phyloP scores from a whole-genome alignment of 2,329 filamentous ascomycete genomes.

The Colletotrichum horii region DNA sequence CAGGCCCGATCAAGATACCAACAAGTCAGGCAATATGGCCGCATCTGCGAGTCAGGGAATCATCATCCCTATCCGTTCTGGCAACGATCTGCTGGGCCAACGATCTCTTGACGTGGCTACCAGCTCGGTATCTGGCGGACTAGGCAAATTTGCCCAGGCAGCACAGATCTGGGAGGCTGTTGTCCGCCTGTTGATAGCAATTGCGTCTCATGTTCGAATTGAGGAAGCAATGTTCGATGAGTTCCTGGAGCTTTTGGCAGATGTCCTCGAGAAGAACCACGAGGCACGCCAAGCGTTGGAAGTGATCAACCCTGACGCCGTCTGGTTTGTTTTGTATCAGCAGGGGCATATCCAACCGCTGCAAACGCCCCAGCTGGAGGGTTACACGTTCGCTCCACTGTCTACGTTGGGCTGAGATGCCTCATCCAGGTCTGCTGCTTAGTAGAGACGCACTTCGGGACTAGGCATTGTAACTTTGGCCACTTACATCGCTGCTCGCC shows the following conservation, averaged over 20 bases:
- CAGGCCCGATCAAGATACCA: background rate
- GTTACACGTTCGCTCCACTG: conserved; percentile 39
- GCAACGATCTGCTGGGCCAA: conserved; percentile 26
- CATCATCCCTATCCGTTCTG: conserved; percentile 30
- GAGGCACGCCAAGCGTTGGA: conserved; percentile 65
- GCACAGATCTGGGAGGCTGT: conserved; percentile 70
- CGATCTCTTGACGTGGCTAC: conserved; percentile 2
- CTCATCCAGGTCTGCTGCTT: background rate
- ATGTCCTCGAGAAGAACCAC: conserved; percentile 49
- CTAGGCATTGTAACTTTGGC: background rate
- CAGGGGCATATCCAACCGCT: conserved; percentile 42
- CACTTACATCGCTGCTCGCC: background rate
- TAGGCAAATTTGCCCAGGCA: conserved; percentile 66
- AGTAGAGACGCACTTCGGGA: background rate
- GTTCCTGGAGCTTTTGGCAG: conserved; percentile 66
- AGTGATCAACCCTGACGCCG: conserved; percentile 72
- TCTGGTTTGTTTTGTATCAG: conserved; percentile 71
- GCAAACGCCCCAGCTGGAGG: conserved; percentile 47
- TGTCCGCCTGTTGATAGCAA: conserved; percentile 60
- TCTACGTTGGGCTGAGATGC: background rate
- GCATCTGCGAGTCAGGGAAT: conserved; percentile 18
- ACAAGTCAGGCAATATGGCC: background rate
- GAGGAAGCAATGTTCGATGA: conserved; percentile 75
- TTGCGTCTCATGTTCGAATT: conserved; percentile 69
- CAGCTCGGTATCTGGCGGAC: conserved; percentile 33